phyloP scores from a whole-genome alignment of 352 stramenopile genomes.

The Globisporangium rhizosaccharum region DNA sequence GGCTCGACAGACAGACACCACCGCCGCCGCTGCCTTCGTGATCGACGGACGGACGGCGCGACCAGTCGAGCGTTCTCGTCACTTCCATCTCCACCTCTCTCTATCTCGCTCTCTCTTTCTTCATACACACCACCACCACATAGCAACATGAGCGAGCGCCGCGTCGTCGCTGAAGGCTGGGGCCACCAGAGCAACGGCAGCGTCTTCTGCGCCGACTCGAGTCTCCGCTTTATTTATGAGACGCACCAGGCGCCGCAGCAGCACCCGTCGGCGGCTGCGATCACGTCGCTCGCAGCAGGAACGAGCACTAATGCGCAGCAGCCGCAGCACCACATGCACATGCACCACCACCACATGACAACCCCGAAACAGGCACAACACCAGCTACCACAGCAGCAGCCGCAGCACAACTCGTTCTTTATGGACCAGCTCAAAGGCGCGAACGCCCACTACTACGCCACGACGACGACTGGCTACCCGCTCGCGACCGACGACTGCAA shows the following conservation, averaged over 20 bases:
- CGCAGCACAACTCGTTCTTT: conserved; percentile 7
- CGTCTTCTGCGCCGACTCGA: conserved; percentile 81
- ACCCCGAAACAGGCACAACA: not conserved
- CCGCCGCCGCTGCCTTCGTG: not conserved
- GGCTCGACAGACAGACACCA: not conserved
- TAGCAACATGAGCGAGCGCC: conserved; percentile 26
- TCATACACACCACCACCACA: not conserved
- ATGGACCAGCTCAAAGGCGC: conserved; percentile 17
- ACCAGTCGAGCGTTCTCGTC: not conserved
- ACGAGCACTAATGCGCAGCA: not conserved
- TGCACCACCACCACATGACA: not conserved
- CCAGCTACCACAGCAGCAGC: not conserved
- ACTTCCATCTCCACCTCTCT: not conserved
- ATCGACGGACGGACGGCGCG: not conserved
- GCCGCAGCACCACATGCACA: not conserved
- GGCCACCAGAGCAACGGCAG: conserved; percentile 41
- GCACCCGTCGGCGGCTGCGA: conserved; percentile 15
- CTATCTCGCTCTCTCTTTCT: not conserved
- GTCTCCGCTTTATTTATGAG: conserved; percentile 79
- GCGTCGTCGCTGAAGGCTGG: conserved; percentile 69
- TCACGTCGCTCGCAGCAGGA: conserved; percentile 22
- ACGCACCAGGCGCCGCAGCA: conserved; percentile 21
- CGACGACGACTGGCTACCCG: not conserved
- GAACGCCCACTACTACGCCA: conserved; percentile 10
- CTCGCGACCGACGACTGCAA: conserved; percentile 1